Conservation (phyloP, 1,139 yeast genomes). For the Candida tropicalis region DNA sequence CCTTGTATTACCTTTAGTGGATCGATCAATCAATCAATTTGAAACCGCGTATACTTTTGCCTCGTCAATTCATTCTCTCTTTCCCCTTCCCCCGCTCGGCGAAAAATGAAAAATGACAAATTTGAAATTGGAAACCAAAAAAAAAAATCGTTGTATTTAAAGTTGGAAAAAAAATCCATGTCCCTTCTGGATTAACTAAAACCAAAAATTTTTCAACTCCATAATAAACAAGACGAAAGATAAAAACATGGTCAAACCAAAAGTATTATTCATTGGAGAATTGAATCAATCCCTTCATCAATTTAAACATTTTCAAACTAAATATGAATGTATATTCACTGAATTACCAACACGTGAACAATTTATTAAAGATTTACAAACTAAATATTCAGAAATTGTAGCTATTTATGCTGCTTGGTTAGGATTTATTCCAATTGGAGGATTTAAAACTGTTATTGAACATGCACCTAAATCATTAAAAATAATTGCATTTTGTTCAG, state of each 20-base stretch:
- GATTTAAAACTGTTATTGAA: slow-evolving; percentile 54
- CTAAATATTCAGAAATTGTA: slow-evolving; percentile 40
- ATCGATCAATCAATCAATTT: background rate
- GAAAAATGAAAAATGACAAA: no score
- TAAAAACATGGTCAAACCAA: no score
- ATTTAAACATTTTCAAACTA: slow-evolving; percentile 34
- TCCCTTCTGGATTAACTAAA: no score
- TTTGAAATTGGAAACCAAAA: background rate
- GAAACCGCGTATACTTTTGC: no score
- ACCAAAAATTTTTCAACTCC: no score
- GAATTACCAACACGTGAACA: slow-evolving; percentile 42
- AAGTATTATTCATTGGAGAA: slow-evolving; percentile 51
- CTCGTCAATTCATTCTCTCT: no score
- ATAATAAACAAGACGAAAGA: no score
- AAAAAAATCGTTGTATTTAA: background rate
- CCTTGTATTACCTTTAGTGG: background rate
- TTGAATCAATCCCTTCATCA: slow-evolving; percentile 23
- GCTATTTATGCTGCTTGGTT: slow-evolving; percentile 71
- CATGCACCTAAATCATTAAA: slow-evolving; percentile 54
- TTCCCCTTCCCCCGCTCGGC: no score
- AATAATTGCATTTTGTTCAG: slow-evolving; percentile 67
- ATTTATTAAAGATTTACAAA: slow-evolving; percentile 32
- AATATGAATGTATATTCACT: slow-evolving; percentile 49
- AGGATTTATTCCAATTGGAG: slow-evolving; percentile 54
- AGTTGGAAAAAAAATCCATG: no score